Conservation (phyloP, 2,329 filamentous ascomycete species). For the Cercospora berteroae region DNA sequence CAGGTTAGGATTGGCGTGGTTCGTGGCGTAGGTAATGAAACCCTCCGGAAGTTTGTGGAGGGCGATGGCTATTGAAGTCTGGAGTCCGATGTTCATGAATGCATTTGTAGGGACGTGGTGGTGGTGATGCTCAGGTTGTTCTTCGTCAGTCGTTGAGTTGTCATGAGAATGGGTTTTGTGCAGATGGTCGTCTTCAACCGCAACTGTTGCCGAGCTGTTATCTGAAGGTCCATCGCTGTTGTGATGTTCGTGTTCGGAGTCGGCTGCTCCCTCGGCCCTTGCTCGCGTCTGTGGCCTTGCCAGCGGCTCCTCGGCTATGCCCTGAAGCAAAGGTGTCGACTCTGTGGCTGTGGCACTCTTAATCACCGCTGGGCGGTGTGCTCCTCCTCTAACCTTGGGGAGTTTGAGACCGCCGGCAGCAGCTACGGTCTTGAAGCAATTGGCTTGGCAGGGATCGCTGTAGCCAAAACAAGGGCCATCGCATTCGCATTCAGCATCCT, state of each 20-base stretch:
- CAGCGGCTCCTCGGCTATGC: slow-evolving; percentile 26
- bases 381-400: slow-evolving; percentile 24
- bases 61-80: slow-evolving; percentile 92
- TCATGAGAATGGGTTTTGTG: slow-evolving; percentile 24
- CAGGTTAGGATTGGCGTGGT: slow-evolving; percentile 86
- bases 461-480: slow-evolving; percentile 61
- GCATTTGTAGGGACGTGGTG: slow-evolving; percentile 94
- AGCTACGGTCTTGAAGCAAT: slow-evolving; percentile 57
- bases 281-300: slow-evolving; percentile 16
- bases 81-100: slow-evolving; percentile 90
- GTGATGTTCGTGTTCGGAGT: slow-evolving; percentile 7
- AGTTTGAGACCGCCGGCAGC: slow-evolving; percentile 37
- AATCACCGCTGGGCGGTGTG: slow-evolving; percentile 24
- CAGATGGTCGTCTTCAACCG: slow-evolving; percentile 7
- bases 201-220: slow-evolving; percentile 21
- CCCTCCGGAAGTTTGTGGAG: slow-evolving; percentile 91
- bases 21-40: slow-evolving; percentile 91
- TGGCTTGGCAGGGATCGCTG: slow-evolving; percentile 59
- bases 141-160: slow-evolving; percentile 14
- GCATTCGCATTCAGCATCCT: slow-evolving; percentile 51
- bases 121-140: slow-evolving; percentile 60
- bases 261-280: slow-evolving; percentile 17
- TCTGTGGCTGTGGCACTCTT: slow-evolving; percentile 32
- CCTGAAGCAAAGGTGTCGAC: slow-evolving; percentile 33
- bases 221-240: slow-evolving; percentile 21